Evolutionary conservation across 371 early-diverging fungal genomes (phyloP), one percentile per base, ranked within the genome.

Genomic region (Apophysomyces variabilis): DNA sequence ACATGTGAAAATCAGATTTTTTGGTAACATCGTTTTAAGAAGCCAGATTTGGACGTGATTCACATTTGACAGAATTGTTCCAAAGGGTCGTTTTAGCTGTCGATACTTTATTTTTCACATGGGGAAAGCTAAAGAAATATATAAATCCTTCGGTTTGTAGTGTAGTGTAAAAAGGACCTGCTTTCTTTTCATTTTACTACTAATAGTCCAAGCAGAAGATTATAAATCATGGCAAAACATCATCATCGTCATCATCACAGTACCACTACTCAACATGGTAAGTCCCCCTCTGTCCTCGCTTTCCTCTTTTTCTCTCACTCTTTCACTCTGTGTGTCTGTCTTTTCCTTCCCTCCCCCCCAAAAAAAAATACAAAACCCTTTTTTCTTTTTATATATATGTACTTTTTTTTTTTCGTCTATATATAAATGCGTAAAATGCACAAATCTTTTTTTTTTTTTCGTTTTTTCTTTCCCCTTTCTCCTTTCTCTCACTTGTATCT

Each of bases 261-360:
- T 50, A 50, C 46, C 16, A 45, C 54, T 50, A 50, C 54, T 50
- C 18, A 50, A 50, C 54, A 50, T 21, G 86, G 88, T 72, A 68
- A 68, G 64, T 26, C 37, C 32, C 8, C n/a, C n/a, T 54, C n/a
- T 32, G 9, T 54, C 54, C 54, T 32, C 32, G n/a, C 32, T 54
- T 26, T 26, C 32, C 32, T 26, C 32, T n/a, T n/a, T 54, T 1
- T 9, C 21, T 9, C 32, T 36, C 58, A n/a, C 41, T 58, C 16
- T 57, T 4, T 36, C 35, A n/a, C 35, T 37, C 13, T 41, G 16
- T 39, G 12, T n/a, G 14, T 7, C 16, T n/a, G 7, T 16, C 32
- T 21, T 41, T 18, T 16, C 18, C 21, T 26, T 41, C 18, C 4
- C 41, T 16, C 39, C 43, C 26, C 43, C 45, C 32, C 1, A 61